phyloP scores from a whole-genome alignment of 2,329 filamentous ascomycete genomes.

The Diplodia seriata region DNA sequence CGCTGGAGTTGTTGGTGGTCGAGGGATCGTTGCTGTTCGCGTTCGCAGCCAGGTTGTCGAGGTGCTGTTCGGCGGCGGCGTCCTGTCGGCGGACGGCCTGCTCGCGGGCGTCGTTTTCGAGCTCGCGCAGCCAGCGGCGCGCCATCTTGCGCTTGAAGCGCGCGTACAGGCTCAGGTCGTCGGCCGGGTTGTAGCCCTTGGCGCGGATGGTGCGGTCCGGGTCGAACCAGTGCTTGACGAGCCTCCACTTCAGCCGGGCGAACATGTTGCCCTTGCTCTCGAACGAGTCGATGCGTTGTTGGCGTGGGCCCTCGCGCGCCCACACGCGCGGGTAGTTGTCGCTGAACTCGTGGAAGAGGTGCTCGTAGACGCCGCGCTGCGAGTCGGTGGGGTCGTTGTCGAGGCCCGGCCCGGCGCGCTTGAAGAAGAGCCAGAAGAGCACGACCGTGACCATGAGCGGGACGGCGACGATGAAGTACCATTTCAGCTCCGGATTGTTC shows the following conservation, averaged over 20 bases:
- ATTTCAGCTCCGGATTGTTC: slow-evolving; percentile 54
- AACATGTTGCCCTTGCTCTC: slow-evolving; percentile 51
- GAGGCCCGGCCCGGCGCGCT: slow-evolving; percentile 43
- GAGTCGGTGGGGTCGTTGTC: slow-evolving; percentile 50
- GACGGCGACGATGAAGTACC: slow-evolving; percentile 57
- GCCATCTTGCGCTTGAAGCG: slow-evolving; percentile 50
- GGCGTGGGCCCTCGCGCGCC: slow-evolving; percentile 55
- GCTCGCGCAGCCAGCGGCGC: slow-evolving; percentile 49
- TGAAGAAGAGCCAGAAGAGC: slow-evolving; percentile 56
- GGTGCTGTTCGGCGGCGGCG: not conserved
- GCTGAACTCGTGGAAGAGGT: slow-evolving; percentile 57
- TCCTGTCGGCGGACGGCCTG: not conserved
- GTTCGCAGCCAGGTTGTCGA: not conserved
- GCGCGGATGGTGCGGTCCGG: slow-evolving; percentile 50
- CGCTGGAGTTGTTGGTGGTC: not conserved
- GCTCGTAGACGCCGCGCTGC: slow-evolving; percentile 59
- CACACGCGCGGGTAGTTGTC: slow-evolving; percentile 56
- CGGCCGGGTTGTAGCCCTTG: slow-evolving; percentile 42
- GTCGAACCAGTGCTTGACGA: slow-evolving; percentile 56
- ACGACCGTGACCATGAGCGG: slow-evolving; percentile 57
- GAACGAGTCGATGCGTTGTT: slow-evolving; percentile 39
- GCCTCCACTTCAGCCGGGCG: slow-evolving; percentile 55
- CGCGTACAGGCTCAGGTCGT: slow-evolving; percentile 51
- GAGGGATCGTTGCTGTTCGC: not conserved
- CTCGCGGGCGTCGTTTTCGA: slow-evolving; percentile 13